Evolutionary conservation across 2,329 filamentous ascomycete genomes (phyloP).

Genomic region (Penicillium hesseltinei): DNA sequence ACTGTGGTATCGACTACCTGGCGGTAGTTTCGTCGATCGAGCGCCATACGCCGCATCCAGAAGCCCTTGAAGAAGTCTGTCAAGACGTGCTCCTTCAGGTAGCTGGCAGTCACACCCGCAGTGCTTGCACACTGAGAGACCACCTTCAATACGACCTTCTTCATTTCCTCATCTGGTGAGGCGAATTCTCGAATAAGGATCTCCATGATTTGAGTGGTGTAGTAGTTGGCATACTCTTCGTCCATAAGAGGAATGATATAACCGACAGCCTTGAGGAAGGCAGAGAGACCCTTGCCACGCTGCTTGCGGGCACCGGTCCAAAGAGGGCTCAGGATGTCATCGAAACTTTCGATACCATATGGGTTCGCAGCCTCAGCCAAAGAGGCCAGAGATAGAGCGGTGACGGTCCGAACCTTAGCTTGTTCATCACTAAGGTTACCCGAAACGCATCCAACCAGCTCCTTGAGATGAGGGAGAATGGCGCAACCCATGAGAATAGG

Average conservation of each 20-base stretch:
- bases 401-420: slow-evolving; percentile 95
- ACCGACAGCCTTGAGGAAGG: slow-evolving; percentile 94
- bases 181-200: slow-evolving; percentile 94
- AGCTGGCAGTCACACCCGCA: slow-evolving; percentile 89
- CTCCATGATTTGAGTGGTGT: slow-evolving; percentile 98
- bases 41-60: slow-evolving; percentile 94
- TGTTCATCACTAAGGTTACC: slow-evolving; percentile 97
- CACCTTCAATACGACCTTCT: slow-evolving; percentile 97
- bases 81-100: slow-evolving; percentile 91
- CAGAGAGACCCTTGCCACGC: slow-evolving; percentile 90
- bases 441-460: slow-evolving; percentile 91
- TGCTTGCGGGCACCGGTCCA: slow-evolving; percentile 97
- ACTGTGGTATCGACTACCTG: slow-evolving; percentile 98
- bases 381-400: slow-evolving; percentile 89
- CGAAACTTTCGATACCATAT: slow-evolving; percentile 98
- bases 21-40: slow-evolving; percentile 96
- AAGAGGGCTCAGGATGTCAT: slow-evolving; percentile 92
- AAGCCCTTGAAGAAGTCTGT: slow-evolving; percentile 98
- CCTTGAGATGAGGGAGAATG: slow-evolving; percentile 90
- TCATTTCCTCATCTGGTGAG: slow-evolving; percentile 98
- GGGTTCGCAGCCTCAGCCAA: slow-evolving; percentile 94
- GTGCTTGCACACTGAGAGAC: slow-evolving; percentile 94
- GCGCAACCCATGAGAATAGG: slow-evolving; percentile 98
- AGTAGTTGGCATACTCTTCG: slow-evolving; percentile 99
- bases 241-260: slow-evolving; percentile 99